phyloP scores from a whole-genome alignment of 257 asterid genomes.

The Leonotis leonurus region DNA sequence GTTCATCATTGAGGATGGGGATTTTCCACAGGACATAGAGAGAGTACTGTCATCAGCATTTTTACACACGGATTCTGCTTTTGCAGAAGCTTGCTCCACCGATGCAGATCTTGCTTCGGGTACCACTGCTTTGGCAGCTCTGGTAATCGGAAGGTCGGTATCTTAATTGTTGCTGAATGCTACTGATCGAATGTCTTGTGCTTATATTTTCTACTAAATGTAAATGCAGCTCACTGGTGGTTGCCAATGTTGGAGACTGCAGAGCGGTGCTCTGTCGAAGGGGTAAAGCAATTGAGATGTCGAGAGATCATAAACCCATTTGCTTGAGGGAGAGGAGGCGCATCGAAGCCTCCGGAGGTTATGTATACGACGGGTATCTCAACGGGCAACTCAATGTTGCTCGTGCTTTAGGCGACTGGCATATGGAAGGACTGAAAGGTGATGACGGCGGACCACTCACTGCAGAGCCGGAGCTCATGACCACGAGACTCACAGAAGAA shows the following conservation, averaged over 20 bases:
- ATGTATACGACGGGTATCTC: slow-evolving; percentile 76
- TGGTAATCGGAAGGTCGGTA: slow-evolving; percentile 74
- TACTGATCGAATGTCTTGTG: not conserved
- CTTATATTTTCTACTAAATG: not conserved
- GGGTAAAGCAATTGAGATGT: slow-evolving; percentile 96
- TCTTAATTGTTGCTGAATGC: not conserved
- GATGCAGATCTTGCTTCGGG: slow-evolving; percentile 94
- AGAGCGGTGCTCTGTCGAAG: slow-evolving; percentile 91
- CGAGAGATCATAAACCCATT: slow-evolving; percentile 82
- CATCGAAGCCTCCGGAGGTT: slow-evolving; percentile 93
- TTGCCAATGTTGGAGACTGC: slow-evolving; percentile 97
- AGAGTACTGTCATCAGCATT: slow-evolving; percentile 73
- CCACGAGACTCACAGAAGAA: slow-evolving; percentile 60
- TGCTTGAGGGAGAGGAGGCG: slow-evolving; percentile 57
- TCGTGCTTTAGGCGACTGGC: slow-evolving; percentile 97
- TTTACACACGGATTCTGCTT: slow-evolving; percentile 77
- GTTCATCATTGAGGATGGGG: slow-evolving; percentile 60
- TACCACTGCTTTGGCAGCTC: slow-evolving; percentile 92
- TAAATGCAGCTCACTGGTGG: slow-evolving; percentile 65
- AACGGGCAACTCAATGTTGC: slow-evolving; percentile 91
- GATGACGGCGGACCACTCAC: slow-evolving; percentile 83
- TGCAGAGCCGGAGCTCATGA: slow-evolving; percentile 87
- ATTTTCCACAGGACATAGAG: slow-evolving; percentile 69
- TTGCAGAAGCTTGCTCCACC: slow-evolving; percentile 78
- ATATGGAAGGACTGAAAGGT: slow-evolving; percentile 74